Base-by-base conservation (phyloP, 1,284 basidiomycete species). In the Cryptococcus depauperatus region DNA sequence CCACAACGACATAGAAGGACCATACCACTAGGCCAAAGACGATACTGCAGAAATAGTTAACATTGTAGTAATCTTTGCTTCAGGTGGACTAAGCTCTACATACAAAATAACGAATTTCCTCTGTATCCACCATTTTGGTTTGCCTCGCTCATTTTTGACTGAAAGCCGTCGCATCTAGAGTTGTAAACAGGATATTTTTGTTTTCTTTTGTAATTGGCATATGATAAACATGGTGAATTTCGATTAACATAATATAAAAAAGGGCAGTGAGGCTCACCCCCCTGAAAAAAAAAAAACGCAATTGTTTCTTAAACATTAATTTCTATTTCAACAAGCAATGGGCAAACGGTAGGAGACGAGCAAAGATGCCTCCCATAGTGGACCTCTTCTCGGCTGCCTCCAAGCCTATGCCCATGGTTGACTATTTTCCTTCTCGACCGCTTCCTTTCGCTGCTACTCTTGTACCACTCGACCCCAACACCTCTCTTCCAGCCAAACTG, bases 1-100 rank as follows among this genome's bases (percentile, higher is more conserved):
- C 82, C 33, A 84, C 75, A 55, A 82, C 83, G 8, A 85, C 84
- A 67, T 87, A 88, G 46, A 71, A 78, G 1, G 61, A 58, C 59
- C 64, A 71, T 3, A 62, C 48, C 0, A 52, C 37, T 19, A 70
- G 29, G 2, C 55, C 61, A 14, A 62, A 32, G 4, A 67, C 55
- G 21, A 69, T 32, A 10, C 67, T 70, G 40, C 19, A 11, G 18
- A 41, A 25, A 39, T 37, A 16, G 6, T 10, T 7, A 29, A 25
- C 22, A 41, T 25, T 10, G 2, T 11, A 11, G 23, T 5, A 29
- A 25, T 9, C n/a, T 37, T n/a, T n/a, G n/a, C n/a, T n/a, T n/a
- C n/a, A n/a, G n/a, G n/a, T n/a, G n/a, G n/a, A n/a, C n/a, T n/a
- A n/a, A n/a, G n/a, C n/a, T n/a, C n/a, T n/a, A 50, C 62, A 35